These are phyloP conservation scores for Solanum hybrid DNA, from an alignment of 305 asterid species.

Conservation along the genomic window DNA sequence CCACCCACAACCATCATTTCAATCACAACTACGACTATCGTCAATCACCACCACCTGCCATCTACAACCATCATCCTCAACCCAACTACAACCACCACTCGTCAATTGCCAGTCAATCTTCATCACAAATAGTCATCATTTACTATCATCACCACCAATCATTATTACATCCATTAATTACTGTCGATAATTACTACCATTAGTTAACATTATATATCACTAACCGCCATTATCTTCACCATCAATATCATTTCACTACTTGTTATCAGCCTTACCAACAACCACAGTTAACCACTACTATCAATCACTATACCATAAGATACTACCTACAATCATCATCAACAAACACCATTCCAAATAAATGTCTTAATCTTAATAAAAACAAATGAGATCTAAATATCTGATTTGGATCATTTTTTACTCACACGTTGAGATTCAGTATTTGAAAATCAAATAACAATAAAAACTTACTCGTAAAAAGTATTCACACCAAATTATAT, in stretches of 20 bases:
- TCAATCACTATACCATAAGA: neutral
- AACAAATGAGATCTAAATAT: no score
- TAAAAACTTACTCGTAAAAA: neutral
- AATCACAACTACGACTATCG: no score
- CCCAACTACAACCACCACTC: neutral
- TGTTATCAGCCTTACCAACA: neutral
- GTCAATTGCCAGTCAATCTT: neutral
- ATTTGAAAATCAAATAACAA: neutral
- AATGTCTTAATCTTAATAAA: no score
- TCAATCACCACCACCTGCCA: neutral
- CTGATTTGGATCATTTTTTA: no score
- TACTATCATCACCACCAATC: neutral
- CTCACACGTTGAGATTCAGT: neutral
- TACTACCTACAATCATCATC: no score
- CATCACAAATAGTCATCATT: neutral
- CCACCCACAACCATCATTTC: neutral
- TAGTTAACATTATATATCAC: neutral
- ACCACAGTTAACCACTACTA: neutral
- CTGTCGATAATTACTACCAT: neutral
- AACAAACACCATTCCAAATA: no score
- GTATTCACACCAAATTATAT: neutral
- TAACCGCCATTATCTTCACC: neutral
- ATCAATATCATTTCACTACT: neutral
- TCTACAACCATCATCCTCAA: neutral
- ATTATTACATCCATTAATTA: no score